Percentiles rank a stretch among this genome's conserved stretches.
phyloP scores from a whole-genome alignment of 345 rosid genomes.

The Acer negundo region DNA sequence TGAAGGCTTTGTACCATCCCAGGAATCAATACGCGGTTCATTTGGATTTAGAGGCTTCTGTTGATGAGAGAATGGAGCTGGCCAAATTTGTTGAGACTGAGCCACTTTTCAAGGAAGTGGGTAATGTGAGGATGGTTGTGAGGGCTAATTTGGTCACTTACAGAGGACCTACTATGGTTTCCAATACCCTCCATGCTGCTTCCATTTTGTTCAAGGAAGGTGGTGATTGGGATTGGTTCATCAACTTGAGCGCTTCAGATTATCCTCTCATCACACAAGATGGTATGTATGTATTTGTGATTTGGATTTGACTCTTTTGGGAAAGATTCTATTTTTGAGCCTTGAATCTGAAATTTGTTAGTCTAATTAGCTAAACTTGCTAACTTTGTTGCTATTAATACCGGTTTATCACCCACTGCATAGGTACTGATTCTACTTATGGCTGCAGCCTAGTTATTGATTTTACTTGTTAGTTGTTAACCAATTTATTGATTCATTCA shows the following conservation, averaged over 20 bases:
- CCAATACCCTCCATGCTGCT: conserved; percentile 87
- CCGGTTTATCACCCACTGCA: not conserved
- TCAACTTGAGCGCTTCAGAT: conserved; percentile 92
- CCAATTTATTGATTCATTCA: not conserved
- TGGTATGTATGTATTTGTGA: conserved; percentile 40
- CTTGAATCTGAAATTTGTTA: not conserved
- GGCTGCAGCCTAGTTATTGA: not conserved
- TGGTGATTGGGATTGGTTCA: conserved; percentile 94
- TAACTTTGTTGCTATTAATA: not conserved
- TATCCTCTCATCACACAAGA: conserved; percentile 93
- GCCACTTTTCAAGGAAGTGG: conserved; percentile 52
- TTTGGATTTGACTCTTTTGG: not conserved
- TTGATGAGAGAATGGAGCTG: conserved; percentile 72
- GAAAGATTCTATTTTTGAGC: not conserved
- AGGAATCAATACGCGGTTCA: conserved; percentile 80
- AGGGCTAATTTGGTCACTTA: conserved; percentile 87
- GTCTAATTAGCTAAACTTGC: not conserved
- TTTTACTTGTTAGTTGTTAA: not conserved
- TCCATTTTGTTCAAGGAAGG: conserved; percentile 72
- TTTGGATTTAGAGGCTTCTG: conserved; percentile 78
- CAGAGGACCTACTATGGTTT: conserved; percentile 92
- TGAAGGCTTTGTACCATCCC: conserved; percentile 86
- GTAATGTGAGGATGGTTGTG: conserved; percentile 68
- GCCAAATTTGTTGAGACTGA: conserved; percentile 55
- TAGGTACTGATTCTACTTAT: conserved; percentile 5